A percentile compares a stretch with the other conserved stretches of the same genome.
Evolutionary conservation across 345 rosid species (phyloP).

Genomic region (Mallotus nudiflorus): DNA sequence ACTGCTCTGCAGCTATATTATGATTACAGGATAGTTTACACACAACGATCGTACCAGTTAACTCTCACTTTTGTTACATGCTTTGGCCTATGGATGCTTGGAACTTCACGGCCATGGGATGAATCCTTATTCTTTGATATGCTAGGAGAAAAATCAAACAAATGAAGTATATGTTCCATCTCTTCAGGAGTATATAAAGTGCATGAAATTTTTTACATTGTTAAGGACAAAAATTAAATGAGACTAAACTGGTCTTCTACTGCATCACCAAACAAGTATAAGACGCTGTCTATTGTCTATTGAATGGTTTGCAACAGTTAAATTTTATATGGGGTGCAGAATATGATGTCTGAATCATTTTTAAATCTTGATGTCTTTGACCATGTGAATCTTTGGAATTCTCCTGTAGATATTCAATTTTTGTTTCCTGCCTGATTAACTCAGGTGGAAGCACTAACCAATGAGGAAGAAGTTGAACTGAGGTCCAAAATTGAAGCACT

Average conservation of each 20-base stretch:
- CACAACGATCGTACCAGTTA: not conserved
- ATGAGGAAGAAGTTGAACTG: constrained; percentile 76
- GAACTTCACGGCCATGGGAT: too few relatives aligned
- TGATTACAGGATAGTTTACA: not conserved
- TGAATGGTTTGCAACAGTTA: not conserved
- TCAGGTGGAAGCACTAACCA: constrained; percentile 73
- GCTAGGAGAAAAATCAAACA: too few relatives aligned
- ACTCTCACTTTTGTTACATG: not conserved
- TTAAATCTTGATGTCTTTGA: not conserved
- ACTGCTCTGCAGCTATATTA: not conserved
- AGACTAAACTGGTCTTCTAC: not conserved
- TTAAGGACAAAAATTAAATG: not conserved
- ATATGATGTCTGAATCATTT: not conserved
- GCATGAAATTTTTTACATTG: not conserved
- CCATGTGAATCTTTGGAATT: not conserved
- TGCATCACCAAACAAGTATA: not conserved
- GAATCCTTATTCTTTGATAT: too few relatives aligned
- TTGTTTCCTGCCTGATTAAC: not conserved
- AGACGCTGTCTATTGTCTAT: not conserved
- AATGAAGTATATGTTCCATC: too few relatives aligned
- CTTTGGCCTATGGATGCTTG: not conserved
- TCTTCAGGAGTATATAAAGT: too few relatives aligned
- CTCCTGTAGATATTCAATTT: not conserved
- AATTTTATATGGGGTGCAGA: not conserved
- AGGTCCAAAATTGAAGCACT: constrained; percentile 91